Evolutionary conservation across 768 basidiomycete species (phyloP).

Genomic region (Tephrocybe sp.): DNA sequence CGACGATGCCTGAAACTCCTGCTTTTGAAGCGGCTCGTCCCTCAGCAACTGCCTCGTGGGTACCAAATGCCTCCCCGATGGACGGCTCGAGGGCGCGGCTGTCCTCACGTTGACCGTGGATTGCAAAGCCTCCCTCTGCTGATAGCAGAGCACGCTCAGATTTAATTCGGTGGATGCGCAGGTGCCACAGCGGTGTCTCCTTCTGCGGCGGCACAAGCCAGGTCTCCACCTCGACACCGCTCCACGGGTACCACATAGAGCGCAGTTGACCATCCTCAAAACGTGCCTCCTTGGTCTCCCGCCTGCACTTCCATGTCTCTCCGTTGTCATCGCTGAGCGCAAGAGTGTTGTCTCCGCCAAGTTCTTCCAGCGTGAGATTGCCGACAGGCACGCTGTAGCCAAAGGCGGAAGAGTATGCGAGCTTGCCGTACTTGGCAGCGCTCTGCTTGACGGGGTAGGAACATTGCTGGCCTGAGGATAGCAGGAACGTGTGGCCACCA

Average conservation of each 20-base stretch:
- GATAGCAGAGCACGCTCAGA: slow-evolving; percentile 48
- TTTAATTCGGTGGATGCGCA: slow-evolving; percentile 63
- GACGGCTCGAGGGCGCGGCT: slow-evolving; percentile 56
- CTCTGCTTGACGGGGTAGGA: slow-evolving; percentile 78
- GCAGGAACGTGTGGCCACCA: slow-evolving; percentile 64
- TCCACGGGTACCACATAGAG: slow-evolving; percentile 76
- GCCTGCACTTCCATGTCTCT: slow-evolving; percentile 69
- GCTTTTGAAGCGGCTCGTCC: slow-evolving; percentile 55
- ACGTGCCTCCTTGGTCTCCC: slow-evolving; percentile 59
- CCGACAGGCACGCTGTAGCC: slow-evolving; percentile 75
- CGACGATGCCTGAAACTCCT: slow-evolving; percentile 61
- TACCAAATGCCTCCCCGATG: slow-evolving; percentile 41
- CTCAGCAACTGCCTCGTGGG: slow-evolving; percentile 41
- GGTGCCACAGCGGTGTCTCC: slow-evolving; percentile 62
- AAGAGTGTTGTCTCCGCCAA: slow-evolving; percentile 67
- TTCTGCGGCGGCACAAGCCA: slow-evolving; percentile 65
- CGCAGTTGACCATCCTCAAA: slow-evolving; percentile 50
- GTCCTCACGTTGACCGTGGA: slow-evolving; percentile 63
- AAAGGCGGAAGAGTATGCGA: slow-evolving; percentile 75
- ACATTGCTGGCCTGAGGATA: slow-evolving; percentile 77
- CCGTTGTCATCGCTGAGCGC: slow-evolving; percentile 69
- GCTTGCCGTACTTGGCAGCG: slow-evolving; percentile 77
- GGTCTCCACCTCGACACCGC: slow-evolving; percentile 69
- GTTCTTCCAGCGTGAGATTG: slow-evolving; percentile 64
- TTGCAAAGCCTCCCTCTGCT: slow-evolving; percentile 71